Base-by-base conservation (phyloP, 176 grass and related monocot genomes). In the Oryza australiensis region DNA sequence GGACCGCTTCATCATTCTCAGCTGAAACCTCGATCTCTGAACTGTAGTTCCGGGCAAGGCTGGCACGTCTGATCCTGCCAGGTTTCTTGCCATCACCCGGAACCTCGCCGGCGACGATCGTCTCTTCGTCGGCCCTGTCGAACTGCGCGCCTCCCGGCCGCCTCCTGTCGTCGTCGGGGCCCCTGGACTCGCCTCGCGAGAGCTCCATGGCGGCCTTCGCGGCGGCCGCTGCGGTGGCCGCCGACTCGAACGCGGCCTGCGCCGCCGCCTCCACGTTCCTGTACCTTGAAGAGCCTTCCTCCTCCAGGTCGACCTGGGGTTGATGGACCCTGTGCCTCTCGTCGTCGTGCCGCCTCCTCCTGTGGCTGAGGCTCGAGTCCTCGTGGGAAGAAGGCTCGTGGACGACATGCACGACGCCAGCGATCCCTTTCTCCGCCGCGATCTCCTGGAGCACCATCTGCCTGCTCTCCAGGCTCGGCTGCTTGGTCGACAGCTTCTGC, bases 131-230 rank as follows among this genome's bases (percentile, higher is more conserved):
- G 34, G 46, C 20, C 12, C 62, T 68, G 34, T 22, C 42, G 43
- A 28, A 14, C 0, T 27, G 66, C 42, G 2, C 27, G 5, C 22
- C 59, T 26, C 62, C 70, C 5, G 63, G 26, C n/a, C 12, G 83
- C 45, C 49, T 74, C 62, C 28, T 46, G 82, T 68, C 80, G 4
- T 70, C 72, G 5, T 66, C 72, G 0, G 66, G 24, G 0, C 74
- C 85, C 32, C 34, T 42, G 48, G 68, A 57, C 12, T 90, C 80
- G 1, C 68, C 87, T 42, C 84, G 77, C 45, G 93, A 95, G 33
- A 99, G 91, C 74, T 93, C 89, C 64, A 95, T 82, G 48, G 93
- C 93, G 1, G 87, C 89, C 88, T 87, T 99, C 26, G 92, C 96
- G 20, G 96, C 96, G 9, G 88, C 93, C 0, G 96, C 96, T 2